Percentiles rank a stretch among this genome's conserved stretches.
Conservation (phyloP, 352 stramenopile species). For the Phytophthora cryptogea region DNA sequence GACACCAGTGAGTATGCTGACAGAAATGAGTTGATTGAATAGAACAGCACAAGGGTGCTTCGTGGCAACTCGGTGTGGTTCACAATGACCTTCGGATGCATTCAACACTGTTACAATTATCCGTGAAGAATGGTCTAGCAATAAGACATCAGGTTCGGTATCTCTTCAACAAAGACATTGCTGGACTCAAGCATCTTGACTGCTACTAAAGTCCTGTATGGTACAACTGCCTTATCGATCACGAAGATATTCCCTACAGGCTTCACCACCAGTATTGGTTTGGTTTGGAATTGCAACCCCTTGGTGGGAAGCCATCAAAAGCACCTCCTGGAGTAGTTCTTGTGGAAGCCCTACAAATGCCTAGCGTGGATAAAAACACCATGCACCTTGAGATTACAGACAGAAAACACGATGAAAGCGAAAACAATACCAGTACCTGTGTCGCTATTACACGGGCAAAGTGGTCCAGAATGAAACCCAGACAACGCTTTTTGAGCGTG, state of each 20-base stretch:
- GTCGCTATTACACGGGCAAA: slow-evolving; percentile 79
- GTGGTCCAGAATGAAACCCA: slow-evolving; percentile 83
- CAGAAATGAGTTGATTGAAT: slow-evolving; percentile 80
- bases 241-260: slow-evolving; percentile 26
- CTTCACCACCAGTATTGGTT: slow-evolving; percentile 13
- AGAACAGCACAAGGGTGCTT: neutral
- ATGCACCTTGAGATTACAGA: neutral
- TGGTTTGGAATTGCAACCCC: slow-evolving; percentile 77
- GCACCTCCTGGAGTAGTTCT: slow-evolving; percentile 73
- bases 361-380: slow-evolving; percentile 23
- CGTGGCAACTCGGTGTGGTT: neutral
- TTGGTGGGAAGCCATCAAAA: slow-evolving; percentile 63
- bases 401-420: neutral
- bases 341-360: slow-evolving; percentile 66
- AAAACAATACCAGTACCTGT: slow-evolving; percentile 37
- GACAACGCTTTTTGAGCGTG: slow-evolving; percentile 78
- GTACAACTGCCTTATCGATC: slow-evolving; percentile 14
- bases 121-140: no score
- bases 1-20: slow-evolving; percentile 92
- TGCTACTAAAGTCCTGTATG: slow-evolving; percentile 6
- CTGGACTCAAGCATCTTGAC: neutral
- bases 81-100: no score
- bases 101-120: no score
- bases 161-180: neutral
- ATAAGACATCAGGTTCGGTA: no score